Evolutionary conservation across 2,329 filamentous ascomycete genomes (phyloP), one percentile per base, ranked within the genome.

Genomic region (Penicillium crustosum): DNA sequence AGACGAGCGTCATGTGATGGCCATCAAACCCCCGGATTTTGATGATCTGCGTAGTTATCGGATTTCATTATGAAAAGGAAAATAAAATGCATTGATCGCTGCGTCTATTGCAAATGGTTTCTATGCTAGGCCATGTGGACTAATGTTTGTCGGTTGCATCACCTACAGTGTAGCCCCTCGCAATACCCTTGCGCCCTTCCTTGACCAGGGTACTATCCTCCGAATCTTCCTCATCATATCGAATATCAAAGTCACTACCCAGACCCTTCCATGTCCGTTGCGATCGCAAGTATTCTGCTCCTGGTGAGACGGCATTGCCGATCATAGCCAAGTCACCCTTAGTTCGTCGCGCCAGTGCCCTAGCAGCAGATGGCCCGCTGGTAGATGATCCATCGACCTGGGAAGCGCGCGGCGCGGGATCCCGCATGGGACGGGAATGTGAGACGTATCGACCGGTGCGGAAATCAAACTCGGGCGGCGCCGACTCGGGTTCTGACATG

Each of bases 251-350:
- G 72, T 99, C 94, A 61, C 86, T 96, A 0, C 94, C 94, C 25
- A 99, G 77, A 0, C 94, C 94, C 69, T 89, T 89, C 94, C 94
- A 99, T 4, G 91, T 96, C 56, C 94, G 80, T 68, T 93, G 85
- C 4, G 88, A 89, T 33, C 88, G 84, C 61, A 99, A 77, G 66
- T 85, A 97, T 73, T 97, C 91, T 0, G 94, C 94, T 0, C 91
- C 94, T 0, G 94, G 94, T 45, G 93, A 97, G n/a, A 89, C 81
- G 0, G 93, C 85, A 7, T 92, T 91, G 51, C 93, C 93, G 65
- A 97, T 86, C 45, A 87, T 87, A 0, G 91, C 89, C 19, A 97
- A 66, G 63, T 96, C 89, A 3, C 88, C 86, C 53, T 86, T 87
- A 63, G 79, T 71, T 66, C 86, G 81, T 71, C 85, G 86, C 13